Evolutionary conservation across 345 rosid species (phyloP).

Genomic region (Populus tremula): DNA sequence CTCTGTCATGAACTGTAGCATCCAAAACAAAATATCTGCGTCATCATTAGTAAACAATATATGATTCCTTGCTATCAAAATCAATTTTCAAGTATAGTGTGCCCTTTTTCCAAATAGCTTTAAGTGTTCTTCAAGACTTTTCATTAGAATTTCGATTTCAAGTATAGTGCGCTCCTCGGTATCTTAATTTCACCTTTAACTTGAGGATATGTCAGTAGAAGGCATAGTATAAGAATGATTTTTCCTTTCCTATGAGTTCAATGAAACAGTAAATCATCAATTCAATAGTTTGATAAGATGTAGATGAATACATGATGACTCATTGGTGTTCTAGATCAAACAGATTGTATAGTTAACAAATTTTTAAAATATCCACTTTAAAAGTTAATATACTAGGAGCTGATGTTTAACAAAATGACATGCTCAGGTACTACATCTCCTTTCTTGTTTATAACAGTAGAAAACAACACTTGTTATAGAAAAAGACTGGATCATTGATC

Average conservation of each 20-base stretch:
- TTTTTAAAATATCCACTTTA: not conserved
- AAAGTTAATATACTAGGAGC: not conserved
- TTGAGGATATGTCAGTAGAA: not conserved
- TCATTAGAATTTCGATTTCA: not conserved
- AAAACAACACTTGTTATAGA: not conserved
- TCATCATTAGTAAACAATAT: not conserved
- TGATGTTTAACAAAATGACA: no score
- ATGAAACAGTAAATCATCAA: not conserved
- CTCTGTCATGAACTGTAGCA: slow-evolving; percentile 93
- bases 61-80: not conserved
- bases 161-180: not conserved
- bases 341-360: no score
- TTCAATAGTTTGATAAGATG: not conserved
- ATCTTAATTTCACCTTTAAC: not conserved
- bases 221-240: not conserved
- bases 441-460: not conserved
- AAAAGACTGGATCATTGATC: not conserved
- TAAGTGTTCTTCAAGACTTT: not conserved
- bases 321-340: no score
- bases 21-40: not conserved
- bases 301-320: no score
- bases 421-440: not conserved
- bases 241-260: not conserved
- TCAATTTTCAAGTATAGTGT: not conserved
- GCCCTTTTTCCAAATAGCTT: not conserved